These are phyloP conservation scores for Bauhinia variegata DNA, from an alignment of 306 rosid species.

Conservation along the genomic window DNA sequence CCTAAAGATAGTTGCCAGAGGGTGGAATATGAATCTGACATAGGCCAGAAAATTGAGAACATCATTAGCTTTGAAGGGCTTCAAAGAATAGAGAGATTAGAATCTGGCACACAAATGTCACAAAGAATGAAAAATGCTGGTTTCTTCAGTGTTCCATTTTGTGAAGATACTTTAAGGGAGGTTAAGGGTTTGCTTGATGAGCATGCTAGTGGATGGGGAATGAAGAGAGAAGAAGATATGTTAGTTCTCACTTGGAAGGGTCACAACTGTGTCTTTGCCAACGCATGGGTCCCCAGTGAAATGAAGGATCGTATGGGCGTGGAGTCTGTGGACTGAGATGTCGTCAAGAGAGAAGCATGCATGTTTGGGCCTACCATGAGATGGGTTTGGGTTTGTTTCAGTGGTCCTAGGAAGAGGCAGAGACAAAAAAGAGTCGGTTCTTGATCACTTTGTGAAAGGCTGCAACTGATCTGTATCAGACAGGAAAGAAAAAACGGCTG, in stretches of 20 bases:
- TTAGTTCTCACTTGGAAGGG: slow-evolving; percentile 97
- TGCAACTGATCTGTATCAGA: slow-evolving; percentile 38
- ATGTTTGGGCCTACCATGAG: slow-evolving; percentile 30
- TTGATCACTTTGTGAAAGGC: slow-evolving; percentile 45
- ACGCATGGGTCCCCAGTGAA: slow-evolving; percentile 76
- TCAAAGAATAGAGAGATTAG: slow-evolving; percentile 76
- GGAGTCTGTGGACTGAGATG: background rate
- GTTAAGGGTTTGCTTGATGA: slow-evolving; percentile 83
- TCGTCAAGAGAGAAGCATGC: background rate
- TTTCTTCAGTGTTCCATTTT: slow-evolving; percentile 53
- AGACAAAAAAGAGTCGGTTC: background rate
- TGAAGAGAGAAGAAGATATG: slow-evolving; percentile 87
- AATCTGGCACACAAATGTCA: slow-evolving; percentile 51
- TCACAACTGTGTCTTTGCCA: slow-evolving; percentile 81
- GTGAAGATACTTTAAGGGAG: slow-evolving; percentile 67
- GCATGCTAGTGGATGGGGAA: slow-evolving; percentile 97
- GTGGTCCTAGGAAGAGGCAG: slow-evolving; percentile 43
- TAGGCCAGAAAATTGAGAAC: slow-evolving; percentile 87
- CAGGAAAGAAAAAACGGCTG: slow-evolving; percentile 46
- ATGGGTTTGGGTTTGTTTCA: slow-evolving; percentile 26
- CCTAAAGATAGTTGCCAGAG: slow-evolving; percentile 81
- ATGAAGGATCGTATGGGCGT: slow-evolving; percentile 42
- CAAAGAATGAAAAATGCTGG: slow-evolving; percentile 71
- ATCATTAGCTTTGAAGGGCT: slow-evolving; percentile 72
- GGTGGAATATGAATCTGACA: slow-evolving; percentile 79